Evolutionary conservation across 164 flowering plant species (phyloP).

Genomic region (Dillenia turbinata): DNA sequence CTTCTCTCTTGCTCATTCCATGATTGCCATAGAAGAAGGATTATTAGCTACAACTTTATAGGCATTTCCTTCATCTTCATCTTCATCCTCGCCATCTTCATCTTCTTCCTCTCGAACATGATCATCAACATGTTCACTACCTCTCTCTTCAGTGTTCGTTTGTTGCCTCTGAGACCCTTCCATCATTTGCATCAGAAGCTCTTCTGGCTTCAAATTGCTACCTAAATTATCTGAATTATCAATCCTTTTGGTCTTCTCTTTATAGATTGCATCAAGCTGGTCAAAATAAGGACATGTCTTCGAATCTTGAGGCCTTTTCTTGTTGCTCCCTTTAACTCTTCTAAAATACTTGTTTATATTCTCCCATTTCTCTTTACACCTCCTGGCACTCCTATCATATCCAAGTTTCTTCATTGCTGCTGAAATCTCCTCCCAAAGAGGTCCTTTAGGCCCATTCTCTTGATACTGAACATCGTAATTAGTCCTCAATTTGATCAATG

Average conservation of each 20-base stretch:
- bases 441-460: constrained; percentile 52
- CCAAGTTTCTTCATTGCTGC: constrained; percentile 47
- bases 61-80: constrained; percentile 19
- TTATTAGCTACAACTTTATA: constrained; percentile 25
- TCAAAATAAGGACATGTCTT: constrained; percentile 68
- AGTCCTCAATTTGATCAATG: constrained; percentile 44
- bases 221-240: constrained; percentile 14
- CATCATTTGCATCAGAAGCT: constrained; percentile 36
- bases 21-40: constrained; percentile 22
- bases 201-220: constrained; percentile 30
- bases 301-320: constrained; percentile 51
- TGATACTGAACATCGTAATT: constrained; percentile 34
- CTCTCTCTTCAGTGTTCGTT: constrained; percentile 13
- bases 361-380: constrained; percentile 79
- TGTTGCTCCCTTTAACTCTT: constrained; percentile 55
- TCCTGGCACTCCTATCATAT: constrained; percentile 48
- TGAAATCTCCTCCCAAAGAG: constrained; percentile 69
- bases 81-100: constrained; percentile 11
- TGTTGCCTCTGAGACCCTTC: constrained; percentile 52
- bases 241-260: constrained; percentile 18
- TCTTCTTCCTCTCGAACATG: constrained; percentile 19
- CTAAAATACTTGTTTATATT: constrained; percentile 74
- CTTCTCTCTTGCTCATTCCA: constrained; percentile 11
- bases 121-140: constrained; percentile 17
- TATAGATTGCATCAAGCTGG: constrained; percentile 54